Base-by-base conservation (phyloP, 352 stramenopile genomes). In the Globisporangium viniferum region DNA sequence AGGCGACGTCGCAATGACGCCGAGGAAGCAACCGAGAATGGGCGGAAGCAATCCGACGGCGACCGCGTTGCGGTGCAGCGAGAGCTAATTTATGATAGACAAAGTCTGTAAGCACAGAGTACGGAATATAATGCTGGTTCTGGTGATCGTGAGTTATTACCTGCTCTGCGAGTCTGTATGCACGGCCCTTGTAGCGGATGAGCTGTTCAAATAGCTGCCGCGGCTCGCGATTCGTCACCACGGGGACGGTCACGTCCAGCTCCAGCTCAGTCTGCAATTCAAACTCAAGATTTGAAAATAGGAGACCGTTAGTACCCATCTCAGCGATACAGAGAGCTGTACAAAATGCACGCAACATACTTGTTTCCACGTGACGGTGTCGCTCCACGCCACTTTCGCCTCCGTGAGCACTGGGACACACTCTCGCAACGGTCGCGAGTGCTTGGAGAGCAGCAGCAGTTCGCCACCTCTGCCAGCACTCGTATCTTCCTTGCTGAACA, bases 41-140 rank as follows among this genome's bases (percentile, higher is more conserved):
- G 76, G 76, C 15, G 84, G 79, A 6, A 90, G 53, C 10, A 94
- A 53, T 0, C 80, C 75, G 39, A 90, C 49, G 0, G 74, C 74
- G 14, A 86, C 78, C 31, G 81, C 76, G 22, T 92, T 92, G 68
- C 78, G 82, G 59, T 90, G 80, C 39, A 90, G 64, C 2, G 72
- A 76, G n/a, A 92, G 71, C 84, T 91, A 7, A 12, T 46, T 12
- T 12, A 62, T 53, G 27, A 61, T 35, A 62, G 51, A 14, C n/a
- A 56, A 39, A 59, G 9, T 24, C 18, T 20, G 24, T 33, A 20
- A 55, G 36, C 7, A 36, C 18, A 12, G n/a, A 3, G 57, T 46
- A 64, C 3, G 66, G 24, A 20, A 18, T 44, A 9, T 54, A 44
- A 18, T 2, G 20, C 18, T 46, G 18, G 18, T 20, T 7, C 18